Evolutionary conservation across 2,329 filamentous ascomycete genomes (phyloP).

Genomic region (Fusarium xyrophilum): DNA sequence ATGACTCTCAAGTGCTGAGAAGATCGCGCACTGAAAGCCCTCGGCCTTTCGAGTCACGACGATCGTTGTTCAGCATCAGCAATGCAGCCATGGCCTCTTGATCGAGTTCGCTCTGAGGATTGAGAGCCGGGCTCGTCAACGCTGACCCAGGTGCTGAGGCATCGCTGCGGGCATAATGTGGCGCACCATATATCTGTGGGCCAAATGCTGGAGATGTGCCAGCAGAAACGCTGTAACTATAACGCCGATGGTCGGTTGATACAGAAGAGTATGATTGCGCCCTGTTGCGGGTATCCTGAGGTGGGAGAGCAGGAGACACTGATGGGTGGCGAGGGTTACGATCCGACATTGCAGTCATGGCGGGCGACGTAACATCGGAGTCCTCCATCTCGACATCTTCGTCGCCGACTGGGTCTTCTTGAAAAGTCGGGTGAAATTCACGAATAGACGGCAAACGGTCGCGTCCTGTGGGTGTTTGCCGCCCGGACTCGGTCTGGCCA

Average conservation of each 20-base stretch:
- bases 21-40: constrained; percentile 64
- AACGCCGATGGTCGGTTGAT: constrained; percentile 59
- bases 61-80: constrained; percentile 85
- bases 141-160: constrained; percentile 57
- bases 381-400: constrained; percentile 69
- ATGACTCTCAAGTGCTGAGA: constrained; percentile 55
- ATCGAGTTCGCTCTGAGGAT: constrained; percentile 65
- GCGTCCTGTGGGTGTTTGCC: constrained; percentile 39
- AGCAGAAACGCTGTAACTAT: constrained; percentile 57
- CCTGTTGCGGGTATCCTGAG: constrained; percentile 53
- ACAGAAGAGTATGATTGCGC: constrained; percentile 63
- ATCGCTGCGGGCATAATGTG: constrained; percentile 50
- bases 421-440: constrained; percentile 51
- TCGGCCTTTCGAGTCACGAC: constrained; percentile 60
- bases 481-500: constrained; percentile 40
- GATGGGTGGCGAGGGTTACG: constrained; percentile 53
- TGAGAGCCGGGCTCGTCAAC: constrained; percentile 64
- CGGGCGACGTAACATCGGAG: constrained; percentile 58
- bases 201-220: constrained; percentile 66
- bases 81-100: constrained; percentile 86
- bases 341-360: constrained; percentile 48
- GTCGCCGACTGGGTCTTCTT: constrained; percentile 45
- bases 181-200: constrained; percentile 50
- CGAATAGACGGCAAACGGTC: constrained; percentile 48
- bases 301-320: constrained; percentile 58